Conservation (phyloP, 106 monocot genomes). For the Gastrodia elata region DNA sequence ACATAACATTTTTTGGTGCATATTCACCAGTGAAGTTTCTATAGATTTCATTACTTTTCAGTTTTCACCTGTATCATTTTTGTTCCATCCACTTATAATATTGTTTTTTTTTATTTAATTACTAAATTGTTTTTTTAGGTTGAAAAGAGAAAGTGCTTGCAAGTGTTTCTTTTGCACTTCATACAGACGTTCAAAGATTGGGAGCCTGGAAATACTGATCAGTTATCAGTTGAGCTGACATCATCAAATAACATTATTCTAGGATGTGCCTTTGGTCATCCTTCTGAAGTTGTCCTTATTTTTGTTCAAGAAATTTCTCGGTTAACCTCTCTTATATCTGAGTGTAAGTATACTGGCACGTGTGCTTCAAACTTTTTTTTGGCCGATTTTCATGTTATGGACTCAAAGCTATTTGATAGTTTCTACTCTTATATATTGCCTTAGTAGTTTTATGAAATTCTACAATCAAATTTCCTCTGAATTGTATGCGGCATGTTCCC, state of each 20-base stretch:
- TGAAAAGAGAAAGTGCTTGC: constrained; percentile 78
- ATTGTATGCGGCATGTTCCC: not conserved
- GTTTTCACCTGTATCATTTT: not conserved
- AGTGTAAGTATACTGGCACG: constrained; percentile 50
- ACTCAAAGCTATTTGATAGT: not conserved
- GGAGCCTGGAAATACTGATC: constrained; percentile 51
- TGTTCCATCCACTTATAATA: not conserved
- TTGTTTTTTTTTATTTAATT: not conserved
- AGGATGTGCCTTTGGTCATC: constrained; percentile 85
- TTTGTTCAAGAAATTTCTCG: constrained; percentile 77
- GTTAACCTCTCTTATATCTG: constrained; percentile 65
- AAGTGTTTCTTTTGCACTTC: constrained; percentile 73
- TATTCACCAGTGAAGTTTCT: not conserved
- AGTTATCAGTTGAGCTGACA: constrained; percentile 20
- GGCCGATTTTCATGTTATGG: not conserved
- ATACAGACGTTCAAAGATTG: constrained; percentile 73
- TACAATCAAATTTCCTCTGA: not conserved
- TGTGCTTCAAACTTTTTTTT: not conserved
- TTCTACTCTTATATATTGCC: not conserved
- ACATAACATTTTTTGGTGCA: not conserved
- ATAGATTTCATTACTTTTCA: too few species aligned
- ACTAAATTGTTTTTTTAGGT: constrained; percentile 30
- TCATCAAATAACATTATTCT: constrained; percentile 35
- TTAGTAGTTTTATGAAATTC: not conserved
- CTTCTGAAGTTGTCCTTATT: constrained; percentile 85